Evolutionary conservation across 768 basidiomycete genomes (phyloP).

Genomic region (Trametopsis cervina): DNA sequence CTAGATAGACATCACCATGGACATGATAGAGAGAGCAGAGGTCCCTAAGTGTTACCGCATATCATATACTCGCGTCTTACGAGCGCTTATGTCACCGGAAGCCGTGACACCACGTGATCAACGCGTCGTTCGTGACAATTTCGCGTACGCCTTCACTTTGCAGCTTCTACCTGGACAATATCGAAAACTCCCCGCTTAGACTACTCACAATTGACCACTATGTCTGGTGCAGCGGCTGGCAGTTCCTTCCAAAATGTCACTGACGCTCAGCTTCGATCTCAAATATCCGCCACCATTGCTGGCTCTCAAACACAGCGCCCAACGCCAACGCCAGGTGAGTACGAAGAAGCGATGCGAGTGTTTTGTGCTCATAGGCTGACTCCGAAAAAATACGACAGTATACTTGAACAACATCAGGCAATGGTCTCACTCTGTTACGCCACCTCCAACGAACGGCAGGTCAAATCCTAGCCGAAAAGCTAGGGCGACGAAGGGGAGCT

Average conservation of each 20-base stretch:
- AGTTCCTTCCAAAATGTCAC: constrained; percentile 37
- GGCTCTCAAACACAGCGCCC: constrained; percentile 28
- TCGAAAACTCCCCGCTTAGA: too few relatives aligned
- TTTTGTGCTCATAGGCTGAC: neutral
- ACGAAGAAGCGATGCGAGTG: too few relatives aligned
- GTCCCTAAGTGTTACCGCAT: too few relatives aligned
- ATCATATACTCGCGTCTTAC: too few relatives aligned
- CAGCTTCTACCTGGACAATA: too few relatives aligned
- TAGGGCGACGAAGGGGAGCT: constrained; percentile 35
- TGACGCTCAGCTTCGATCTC: constrained; percentile 53
- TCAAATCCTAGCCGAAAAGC: constrained; percentile 29
- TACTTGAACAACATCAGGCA: constrained; percentile 67
- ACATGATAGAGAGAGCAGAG: too few relatives aligned
- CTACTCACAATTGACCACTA: neutral
- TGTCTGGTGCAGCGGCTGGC: constrained; percentile 1
- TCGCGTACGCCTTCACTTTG: neutral
- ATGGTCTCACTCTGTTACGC: constrained; percentile 57
- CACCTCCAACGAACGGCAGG: constrained; percentile 43
- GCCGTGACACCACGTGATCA: constrained; percentile 1
- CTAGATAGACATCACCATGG: too few relatives aligned
- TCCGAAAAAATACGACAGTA: constrained; percentile 24
- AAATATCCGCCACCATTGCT: constrained; percentile 30
- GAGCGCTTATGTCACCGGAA: neutral
- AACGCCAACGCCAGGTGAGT: constrained; percentile 22
- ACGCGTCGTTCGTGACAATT: constrained; percentile 8